Conservation (phyloP, 164 flowering plant species). For the Tinospora cordifolia region DNA sequence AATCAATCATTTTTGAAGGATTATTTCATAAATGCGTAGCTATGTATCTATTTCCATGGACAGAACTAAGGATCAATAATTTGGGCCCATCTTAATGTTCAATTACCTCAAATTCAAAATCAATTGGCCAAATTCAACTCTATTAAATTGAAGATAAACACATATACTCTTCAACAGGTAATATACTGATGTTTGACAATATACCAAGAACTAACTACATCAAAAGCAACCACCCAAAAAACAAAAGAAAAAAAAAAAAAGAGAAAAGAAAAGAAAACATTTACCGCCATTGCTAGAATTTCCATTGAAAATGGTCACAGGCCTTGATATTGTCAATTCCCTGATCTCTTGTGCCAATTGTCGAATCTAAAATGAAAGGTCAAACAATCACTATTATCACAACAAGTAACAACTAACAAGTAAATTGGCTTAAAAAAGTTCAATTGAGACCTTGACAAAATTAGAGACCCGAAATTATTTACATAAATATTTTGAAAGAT, state of each 20-base stretch:
- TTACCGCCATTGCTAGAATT: slow-evolving; percentile 51
- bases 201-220: too few species aligned
- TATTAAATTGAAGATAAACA: too few species aligned
- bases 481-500: background rate
- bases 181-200: background rate
- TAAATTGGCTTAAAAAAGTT: too few species aligned
- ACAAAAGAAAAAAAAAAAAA: too few species aligned
- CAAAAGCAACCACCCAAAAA: background rate
- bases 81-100: too few species aligned
- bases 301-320: slow-evolving; percentile 59
- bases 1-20: too few species aligned
- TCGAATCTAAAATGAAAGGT: slow-evolving; percentile 38
- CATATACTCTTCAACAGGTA: background rate
- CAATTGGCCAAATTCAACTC: too few species aligned
- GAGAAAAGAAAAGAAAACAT: background rate
- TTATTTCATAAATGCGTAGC: too few species aligned
- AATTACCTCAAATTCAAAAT: too few species aligned
- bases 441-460: background rate
- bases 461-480: background rate
- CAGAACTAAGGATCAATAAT: too few species aligned
- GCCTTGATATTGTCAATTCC: slow-evolving; percentile 56
- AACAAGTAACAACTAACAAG: background rate
- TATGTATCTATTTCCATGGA: too few species aligned
- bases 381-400: background rate
- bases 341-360: slow-evolving; percentile 75